Base-by-base conservation (phyloP, 441 rosid genomes). In the Erysimum pusillum region DNA sequence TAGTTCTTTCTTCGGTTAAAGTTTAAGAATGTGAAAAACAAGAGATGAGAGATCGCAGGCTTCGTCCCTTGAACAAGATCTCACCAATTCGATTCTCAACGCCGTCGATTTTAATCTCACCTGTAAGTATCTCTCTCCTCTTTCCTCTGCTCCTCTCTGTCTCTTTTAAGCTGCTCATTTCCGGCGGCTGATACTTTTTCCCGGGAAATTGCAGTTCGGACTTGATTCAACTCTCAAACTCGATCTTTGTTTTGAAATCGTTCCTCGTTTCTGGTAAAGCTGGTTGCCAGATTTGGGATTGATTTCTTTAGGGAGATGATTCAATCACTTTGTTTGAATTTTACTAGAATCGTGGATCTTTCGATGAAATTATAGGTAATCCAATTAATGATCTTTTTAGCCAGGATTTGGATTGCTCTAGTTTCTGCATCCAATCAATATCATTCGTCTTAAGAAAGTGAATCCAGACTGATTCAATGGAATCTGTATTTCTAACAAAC, bases 401-500 rank as follows among this genome's bases (percentile, higher is more conserved):
- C 13, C 7, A 1, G 11, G 11, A 36, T 49, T 44, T 42, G 13
- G 64, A 52, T 51, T 14, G 11, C 25, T 61, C 18, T 9, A 35
- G 67, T 64, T n/a, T 56, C 34, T 35, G 66, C 5, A 74, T 4
- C 39, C 42, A 31, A 32, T 41, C 42, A 31, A 32, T 41, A 13
- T 32, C 76, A 52, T 57, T 44, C 4, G 13, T 35, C 7, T 20
- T 59, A 9, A 10, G 67, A 5, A 18, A 52, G 6, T 52, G 61
- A 71, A 62, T 15, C 52, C 20, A 62, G 32, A 45, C 45, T 66
- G 59, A n/a, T n/a, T 74, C 7, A 56, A 20, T 13, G 15, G 15
- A 42, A 63, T 54, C 57, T 63, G 57, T 44, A 3, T 53, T 48
- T 59, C 61, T 28, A 39, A 38, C 54, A 59, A 75, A 18, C 74